Percentiles rank a stretch among this genome's conserved stretches.
Conservation (phyloP, 2,329 filamentous ascomycete species). For the Aspergillus ochraceoroseus region DNA sequence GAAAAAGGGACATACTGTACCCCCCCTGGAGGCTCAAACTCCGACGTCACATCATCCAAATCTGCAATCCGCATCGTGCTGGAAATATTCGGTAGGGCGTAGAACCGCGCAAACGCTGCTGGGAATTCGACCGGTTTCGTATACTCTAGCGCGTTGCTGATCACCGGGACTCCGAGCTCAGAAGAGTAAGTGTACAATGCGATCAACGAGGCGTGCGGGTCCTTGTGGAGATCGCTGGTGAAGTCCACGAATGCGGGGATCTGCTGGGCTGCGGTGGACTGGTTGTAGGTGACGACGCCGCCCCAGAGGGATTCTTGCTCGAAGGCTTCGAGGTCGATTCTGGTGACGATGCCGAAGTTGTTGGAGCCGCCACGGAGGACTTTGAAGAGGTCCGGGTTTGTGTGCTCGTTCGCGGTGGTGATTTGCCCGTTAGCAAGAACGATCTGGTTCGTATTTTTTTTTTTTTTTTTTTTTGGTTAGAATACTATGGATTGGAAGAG, state of each 20-base stretch:
- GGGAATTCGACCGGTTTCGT: slow-evolving; percentile 8
- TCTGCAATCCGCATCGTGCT: slow-evolving; percentile 15
- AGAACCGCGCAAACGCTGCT: slow-evolving; percentile 5
- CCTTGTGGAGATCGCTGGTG: slow-evolving; percentile 18
- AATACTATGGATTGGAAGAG: too few relatives aligned
- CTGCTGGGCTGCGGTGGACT: slow-evolving; percentile 18
- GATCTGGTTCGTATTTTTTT: too few relatives aligned
- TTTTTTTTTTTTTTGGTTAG: too few relatives aligned
- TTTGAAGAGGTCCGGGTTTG: slow-evolving; percentile 49
- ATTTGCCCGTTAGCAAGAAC: slow-evolving; percentile 51
- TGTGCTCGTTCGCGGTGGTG: slow-evolving; percentile 42
- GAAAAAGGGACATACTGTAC: too few relatives aligned
- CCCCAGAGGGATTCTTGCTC: slow-evolving; percentile 23
- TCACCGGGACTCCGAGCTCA: slow-evolving; percentile 16
- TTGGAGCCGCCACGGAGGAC: slow-evolving; percentile 55
- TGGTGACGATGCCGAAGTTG: slow-evolving; percentile 48
- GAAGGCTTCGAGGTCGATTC: slow-evolving; percentile 23
- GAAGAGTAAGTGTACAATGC: slow-evolving; percentile 36
- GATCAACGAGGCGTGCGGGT: slow-evolving; percentile 33
- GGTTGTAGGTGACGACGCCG: slow-evolving; percentile 14
- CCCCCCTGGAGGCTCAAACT: too few relatives aligned
- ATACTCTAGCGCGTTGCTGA: slow-evolving; percentile 9
- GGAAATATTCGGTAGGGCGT: slow-evolving; percentile 7
- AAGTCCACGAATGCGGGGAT: slow-evolving; percentile 21
- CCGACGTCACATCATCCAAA: slow-evolving; percentile 19